Conservation (phyloP, 2,329 filamentous ascomycete species). For the Fusarium drepaniforme region DNA sequence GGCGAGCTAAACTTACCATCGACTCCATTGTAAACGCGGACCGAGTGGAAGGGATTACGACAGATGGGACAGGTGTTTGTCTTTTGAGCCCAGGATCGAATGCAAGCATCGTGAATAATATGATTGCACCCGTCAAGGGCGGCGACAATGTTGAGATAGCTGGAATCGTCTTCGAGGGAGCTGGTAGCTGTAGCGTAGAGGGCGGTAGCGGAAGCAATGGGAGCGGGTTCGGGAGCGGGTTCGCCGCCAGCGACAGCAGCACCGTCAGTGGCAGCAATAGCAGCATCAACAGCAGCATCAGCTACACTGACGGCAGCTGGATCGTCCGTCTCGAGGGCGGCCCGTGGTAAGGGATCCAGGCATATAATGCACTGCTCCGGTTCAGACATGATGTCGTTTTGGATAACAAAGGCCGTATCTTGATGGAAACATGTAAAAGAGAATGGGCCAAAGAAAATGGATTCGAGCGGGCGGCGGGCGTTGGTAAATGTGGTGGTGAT, state of each 20-base stretch:
- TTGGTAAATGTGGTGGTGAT: conserved; percentile 39
- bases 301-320: conserved; percentile 35
- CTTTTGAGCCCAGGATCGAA: conserved; percentile 94
- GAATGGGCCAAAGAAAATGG: conserved; percentile 35
- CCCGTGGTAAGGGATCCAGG: conserved; percentile 68
- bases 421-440: conserved; percentile 63
- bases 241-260: conserved; percentile 38
- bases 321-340: conserved; percentile 39
- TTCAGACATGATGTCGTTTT: conserved; percentile 61
- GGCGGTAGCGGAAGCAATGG: conserved; percentile 36
- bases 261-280: conserved; percentile 31
- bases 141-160: conserved; percentile 63
- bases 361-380: conserved; percentile 79
- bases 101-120: conserved; percentile 90
- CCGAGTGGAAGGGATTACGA: conserved; percentile 89
- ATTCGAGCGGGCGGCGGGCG: conserved; percentile 37
- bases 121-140: conserved; percentile 85
- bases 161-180: conserved; percentile 46
- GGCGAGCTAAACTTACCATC: conserved; percentile 73
- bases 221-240: conserved; percentile 34
- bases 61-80: conserved; percentile 99
- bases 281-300: conserved; percentile 33
- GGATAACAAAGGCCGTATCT: conserved; percentile 49
- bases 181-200: conserved; percentile 34
- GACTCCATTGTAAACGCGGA: conserved; percentile 83